These are phyloP conservation scores for Arabidopsis lyrata DNA, from an alignment of 441 rosid genomes.

Conservation along the genomic window DNA sequence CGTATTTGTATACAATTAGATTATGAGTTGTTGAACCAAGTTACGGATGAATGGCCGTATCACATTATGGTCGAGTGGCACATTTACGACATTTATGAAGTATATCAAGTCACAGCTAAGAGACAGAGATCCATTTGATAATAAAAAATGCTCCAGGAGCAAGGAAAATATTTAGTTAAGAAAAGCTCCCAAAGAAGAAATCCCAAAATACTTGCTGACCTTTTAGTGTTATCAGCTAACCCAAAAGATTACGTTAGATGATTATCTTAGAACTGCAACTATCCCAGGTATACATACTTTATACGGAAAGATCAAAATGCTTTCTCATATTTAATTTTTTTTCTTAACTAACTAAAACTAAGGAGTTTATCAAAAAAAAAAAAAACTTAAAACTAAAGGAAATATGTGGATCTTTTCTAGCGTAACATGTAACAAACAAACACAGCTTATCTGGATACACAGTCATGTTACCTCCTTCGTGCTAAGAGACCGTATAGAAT, in stretches of 20 bases:
- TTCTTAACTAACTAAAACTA: conserved; percentile 15
- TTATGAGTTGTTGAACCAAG: conserved; percentile 34
- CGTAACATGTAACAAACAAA: conserved; percentile 10
- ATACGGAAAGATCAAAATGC: conserved; percentile 9
- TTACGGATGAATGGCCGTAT: conserved; percentile 10
- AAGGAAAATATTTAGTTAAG: conserved; percentile 7
- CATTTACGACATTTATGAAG: conserved; percentile 25
- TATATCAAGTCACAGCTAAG: conserved; percentile 23
- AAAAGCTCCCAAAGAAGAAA: conserved; percentile 30
- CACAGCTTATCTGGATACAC: conserved; percentile 26
- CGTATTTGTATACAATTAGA: conserved; percentile 7
- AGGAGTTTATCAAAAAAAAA: neutral
- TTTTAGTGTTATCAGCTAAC: conserved; percentile 23
- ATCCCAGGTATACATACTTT: conserved; percentile 14
- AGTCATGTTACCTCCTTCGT: conserved; percentile 84
- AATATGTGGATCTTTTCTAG: conserved; percentile 13
- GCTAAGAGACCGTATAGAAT: conserved; percentile 81
- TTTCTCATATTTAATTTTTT: neutral
- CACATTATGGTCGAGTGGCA: conserved; percentile 24
- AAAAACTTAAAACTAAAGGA: neutral
- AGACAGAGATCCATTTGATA: conserved; percentile 3
- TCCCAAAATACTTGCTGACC: conserved; percentile 4
- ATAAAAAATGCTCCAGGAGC: neutral
- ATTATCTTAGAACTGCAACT: conserved; percentile 26
- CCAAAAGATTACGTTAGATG: conserved; percentile 25